Base-by-base conservation (phyloP, 441 rosid species). In the Hypseocharis bilobata region DNA sequence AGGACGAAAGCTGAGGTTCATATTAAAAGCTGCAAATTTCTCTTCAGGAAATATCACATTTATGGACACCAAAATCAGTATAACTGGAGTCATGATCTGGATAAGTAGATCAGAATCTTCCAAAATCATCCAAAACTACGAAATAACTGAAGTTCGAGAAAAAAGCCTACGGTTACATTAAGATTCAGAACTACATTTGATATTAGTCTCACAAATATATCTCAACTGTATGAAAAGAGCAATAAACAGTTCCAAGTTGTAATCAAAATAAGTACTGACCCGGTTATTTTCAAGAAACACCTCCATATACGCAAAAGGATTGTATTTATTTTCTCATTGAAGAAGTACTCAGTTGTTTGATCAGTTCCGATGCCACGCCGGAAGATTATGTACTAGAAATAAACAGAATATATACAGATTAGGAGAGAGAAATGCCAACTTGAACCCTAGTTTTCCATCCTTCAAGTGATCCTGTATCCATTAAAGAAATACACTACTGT, bases 331-430 rank as follows among this genome's bases (percentile, higher is more conserved):
- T 92, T 92, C 84, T 87, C 97, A 88, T 88, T 76, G 83, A 87
- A 70, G 79, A 92, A 92, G 75, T 76, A 89, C 76, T 86, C 91
- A 13, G 84, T 78, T 72, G 96, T 92, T 64, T 65, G 78, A 80
- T 92, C 98, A 67, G 88, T 58, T 70, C 98, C 98, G 64, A 92
- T 87, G 69, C 98, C 96, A 57, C 98, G 94, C 47, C 98, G 85
- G 82, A 92, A 92, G 77, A 92, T 85, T 65, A 92, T 75, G 51
- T 86, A 92, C 98, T 89, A 66, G 60, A 45, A 66, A 64, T 7
- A 34, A 38, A 60, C 66, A 60, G 30, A 6, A 66, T 14, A 45
- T 13, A 27, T 22, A 27, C 52, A 19, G 25, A 63, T 77, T 36
- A 71, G 70, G 32, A 8, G 8, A 3, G 34, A 57, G 17, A 28